Evolutionary conservation across 176 grass and related monocot species (phyloP), one percentile per base, ranked within the genome.

Genomic region (Puccinellia tenuiflora): DNA sequence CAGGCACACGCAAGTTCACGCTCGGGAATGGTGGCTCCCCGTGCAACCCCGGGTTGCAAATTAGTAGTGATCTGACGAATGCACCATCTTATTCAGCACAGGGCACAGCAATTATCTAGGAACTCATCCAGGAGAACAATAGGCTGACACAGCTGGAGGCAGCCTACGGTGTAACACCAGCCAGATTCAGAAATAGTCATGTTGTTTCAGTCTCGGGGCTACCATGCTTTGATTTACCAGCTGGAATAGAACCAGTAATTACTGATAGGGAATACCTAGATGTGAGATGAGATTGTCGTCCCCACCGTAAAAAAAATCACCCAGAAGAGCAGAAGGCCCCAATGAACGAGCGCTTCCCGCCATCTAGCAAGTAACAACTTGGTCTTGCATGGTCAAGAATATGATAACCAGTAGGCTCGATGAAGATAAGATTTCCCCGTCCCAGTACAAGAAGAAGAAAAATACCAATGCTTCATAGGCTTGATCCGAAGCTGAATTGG

Each of bases 371-470:
- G 5, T 29, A 50, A 31, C 5, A 80, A 11, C 47, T 65, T 84
- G 76, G 88, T 68, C 88, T 94, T 91, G 79, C 83, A 94, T 88
- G 88, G 79, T 88, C 88, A 91, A 93, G 88, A 85, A 88, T 9
- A 54, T 55, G n/a, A 47, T 17, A 74, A 38, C 4, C 31, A 48
- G 85, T 82, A 46, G 12, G 11, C 35, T 38, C 6, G 43, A 14
- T 46, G 2, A 83, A 90, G 51, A 89, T 92, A 79, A 88, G 75
- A 79, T 84, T 90, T 83, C 68, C 88, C 77, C 48, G 78, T 62
- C 78, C 54, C 18, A 14, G 37, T 66, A 28, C n/a, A 83, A 74
- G 47, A 55, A 84, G 30, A 37, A 11, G 5, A 47, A 59, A 67
- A 40, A 57, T 7, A 40, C 1, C 6, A 73, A 37, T 56, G 78